phyloP scores from a whole-genome alignment of 257 asterid genomes.

The Solanum okadae region DNA sequence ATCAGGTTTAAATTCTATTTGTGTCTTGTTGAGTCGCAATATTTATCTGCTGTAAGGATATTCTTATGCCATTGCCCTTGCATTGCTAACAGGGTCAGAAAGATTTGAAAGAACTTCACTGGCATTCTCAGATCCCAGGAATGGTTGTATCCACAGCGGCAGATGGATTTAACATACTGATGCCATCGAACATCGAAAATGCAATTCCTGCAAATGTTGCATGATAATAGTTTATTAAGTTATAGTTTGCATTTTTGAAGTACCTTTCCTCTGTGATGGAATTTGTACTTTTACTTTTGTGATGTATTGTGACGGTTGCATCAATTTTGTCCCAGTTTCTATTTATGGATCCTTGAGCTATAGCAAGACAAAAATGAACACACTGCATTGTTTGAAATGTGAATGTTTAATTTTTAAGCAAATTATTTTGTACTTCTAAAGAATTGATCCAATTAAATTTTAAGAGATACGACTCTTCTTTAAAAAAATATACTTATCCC shows the following conservation, averaged over 20 bases:
- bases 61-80: not conserved
- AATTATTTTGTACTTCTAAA: no score
- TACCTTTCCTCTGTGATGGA: not conserved
- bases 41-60: not conserved
- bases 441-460: no score
- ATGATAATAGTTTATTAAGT: conserved; percentile 6
- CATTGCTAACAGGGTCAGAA: conserved; percentile 67
- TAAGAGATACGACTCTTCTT: no score
- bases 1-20: conserved; percentile 49
- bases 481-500: no score
- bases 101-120: conserved; percentile 91
- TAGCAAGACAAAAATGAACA: not conserved
- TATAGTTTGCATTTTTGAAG: not conserved
- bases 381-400: not conserved
- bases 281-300: not conserved
- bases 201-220: conserved; percentile 31
- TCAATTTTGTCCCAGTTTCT: not conserved
- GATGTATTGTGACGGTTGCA: not conserved
- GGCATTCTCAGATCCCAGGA: conserved; percentile 94
- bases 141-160: conserved; percentile 82
- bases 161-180: conserved; percentile 77
- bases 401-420: not conserved
- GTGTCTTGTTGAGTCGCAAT: not conserved
- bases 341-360: not conserved
- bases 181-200: conserved; percentile 82